Base-by-base conservation (phyloP, 371 early-diverging fungal species). In the Actinomucor elegans region DNA sequence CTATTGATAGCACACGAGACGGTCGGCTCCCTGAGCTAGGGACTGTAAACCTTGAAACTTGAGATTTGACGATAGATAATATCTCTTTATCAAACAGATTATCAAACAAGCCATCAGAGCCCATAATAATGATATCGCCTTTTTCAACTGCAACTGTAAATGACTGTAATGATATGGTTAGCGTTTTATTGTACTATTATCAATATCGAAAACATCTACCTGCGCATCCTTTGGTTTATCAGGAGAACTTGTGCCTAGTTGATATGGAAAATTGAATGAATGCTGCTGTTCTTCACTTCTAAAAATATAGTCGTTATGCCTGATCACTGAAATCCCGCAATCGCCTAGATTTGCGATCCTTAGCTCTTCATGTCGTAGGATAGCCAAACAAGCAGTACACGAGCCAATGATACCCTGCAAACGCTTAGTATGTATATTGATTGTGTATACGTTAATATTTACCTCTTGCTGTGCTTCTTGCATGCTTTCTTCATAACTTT, bases 311-410 rank as follows among this genome's bases (percentile, higher is more conserved):
- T 90, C 87, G 48, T 86, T 84, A 43, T 84, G 75, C 36, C 97
- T 83, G 42, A 96, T 86, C 5, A 97, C 78, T 34, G 85, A 77
- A 35, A 96, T 70, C 2, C 93, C 94, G 59, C 93, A 93, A 72
- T 97, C 97, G 26, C 97, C 97, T 33, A 97, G 66, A 59, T 94
- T 94, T 0, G 93, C 89, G 37, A 97, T 86, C 4, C 92, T 81
- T 33, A 97, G 74, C 69, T 94, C 94, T 55, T 94, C 90, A 48
- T 92, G 88, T 28, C 91, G 69, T 52, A 96, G 67, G 5, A 96
- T 70, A 12, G 83, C 93, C 38, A 94, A 62, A 58, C 91, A 82
- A 0, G 94, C 94, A 11, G 97, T 96, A 4, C 91, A 86, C n/a
- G 92, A 41, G 18, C 41, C 41, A 24, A 41, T 41, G 17, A 37